phyloP scores from a whole-genome alignment of 306 rosid genomes.

The Abrus precatorius region DNA sequence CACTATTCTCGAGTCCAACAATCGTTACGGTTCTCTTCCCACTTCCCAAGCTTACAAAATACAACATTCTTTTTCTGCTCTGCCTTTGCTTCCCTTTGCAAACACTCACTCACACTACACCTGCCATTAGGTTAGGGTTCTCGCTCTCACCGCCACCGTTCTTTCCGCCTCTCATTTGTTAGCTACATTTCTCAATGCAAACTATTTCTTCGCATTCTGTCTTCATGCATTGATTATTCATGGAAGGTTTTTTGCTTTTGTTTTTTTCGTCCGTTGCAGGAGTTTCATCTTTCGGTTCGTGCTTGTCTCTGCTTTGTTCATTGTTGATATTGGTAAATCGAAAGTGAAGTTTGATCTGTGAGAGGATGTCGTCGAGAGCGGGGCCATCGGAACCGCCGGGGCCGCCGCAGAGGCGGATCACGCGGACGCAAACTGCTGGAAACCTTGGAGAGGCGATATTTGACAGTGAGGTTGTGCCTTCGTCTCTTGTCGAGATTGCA shows the following conservation, averaged over 20 bases:
- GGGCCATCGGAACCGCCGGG: conserved; percentile 68
- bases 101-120: conserved; percentile 6
- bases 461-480: conserved; percentile 97
- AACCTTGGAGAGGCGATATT: conserved; percentile 87
- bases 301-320: neutral
- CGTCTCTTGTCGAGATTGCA: conserved; percentile 89
- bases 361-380: conserved; percentile 70
- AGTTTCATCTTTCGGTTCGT: conserved; percentile 18
- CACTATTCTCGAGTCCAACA: neutral
- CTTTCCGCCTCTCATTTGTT: conserved; percentile 25
- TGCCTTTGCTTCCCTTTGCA: conserved; percentile 57
- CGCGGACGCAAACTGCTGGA: conserved; percentile 93
- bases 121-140: neutral
- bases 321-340: conserved; percentile 13
- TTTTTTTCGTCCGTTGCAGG: neutral
- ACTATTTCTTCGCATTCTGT: neutral
- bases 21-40: neutral
- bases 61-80: neutral
- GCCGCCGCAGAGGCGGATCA: conserved; percentile 77
- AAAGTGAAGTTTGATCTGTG: conserved; percentile 25
- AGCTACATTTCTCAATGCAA: neutral
- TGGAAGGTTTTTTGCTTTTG: neutral
- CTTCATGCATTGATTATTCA: conserved; percentile 11
- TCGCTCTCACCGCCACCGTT: neutral
- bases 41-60: conserved; percentile 1